phyloP scores from a whole-genome alignment of 306 rosid genomes.

The Corylus americana region DNA sequence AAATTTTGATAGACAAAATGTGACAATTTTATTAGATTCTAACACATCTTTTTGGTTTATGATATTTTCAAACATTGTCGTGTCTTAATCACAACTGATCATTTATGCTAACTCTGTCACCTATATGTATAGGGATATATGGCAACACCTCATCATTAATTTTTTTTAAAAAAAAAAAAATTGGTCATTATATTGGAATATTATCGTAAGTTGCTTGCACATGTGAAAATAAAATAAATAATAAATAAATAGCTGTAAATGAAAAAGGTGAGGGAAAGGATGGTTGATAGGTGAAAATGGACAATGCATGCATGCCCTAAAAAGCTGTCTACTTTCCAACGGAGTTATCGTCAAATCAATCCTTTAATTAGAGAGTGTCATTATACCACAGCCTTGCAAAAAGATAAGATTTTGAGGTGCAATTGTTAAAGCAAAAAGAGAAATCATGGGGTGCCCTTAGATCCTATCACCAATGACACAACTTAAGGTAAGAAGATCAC shows the following conservation, averaged over 20 bases:
- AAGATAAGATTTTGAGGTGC: not conserved
- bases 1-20: no score
- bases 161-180: no score
- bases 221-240: not conserved
- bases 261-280: constrained; percentile 26
- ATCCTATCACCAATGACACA: not conserved
- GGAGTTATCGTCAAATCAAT: constrained; percentile 18
- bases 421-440: not conserved
- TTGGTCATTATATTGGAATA: not conserved
- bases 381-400: not conserved
- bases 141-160: no score
- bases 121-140: no score
- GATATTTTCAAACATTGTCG: no score
- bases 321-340: constrained; percentile 25
- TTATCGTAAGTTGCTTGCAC: not conserved
- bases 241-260: constrained; percentile 3
- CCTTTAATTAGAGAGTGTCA: constrained; percentile 2
- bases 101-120: no score
- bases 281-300: constrained; percentile 29
- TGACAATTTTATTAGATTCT: no score
- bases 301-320: constrained; percentile 39
- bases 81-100: no score
- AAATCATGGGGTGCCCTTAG: no score
- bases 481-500: not conserved
- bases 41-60: no score